Base-by-base conservation (phyloP, 345 rosid species). In the Hibiscus mutabilis region DNA sequence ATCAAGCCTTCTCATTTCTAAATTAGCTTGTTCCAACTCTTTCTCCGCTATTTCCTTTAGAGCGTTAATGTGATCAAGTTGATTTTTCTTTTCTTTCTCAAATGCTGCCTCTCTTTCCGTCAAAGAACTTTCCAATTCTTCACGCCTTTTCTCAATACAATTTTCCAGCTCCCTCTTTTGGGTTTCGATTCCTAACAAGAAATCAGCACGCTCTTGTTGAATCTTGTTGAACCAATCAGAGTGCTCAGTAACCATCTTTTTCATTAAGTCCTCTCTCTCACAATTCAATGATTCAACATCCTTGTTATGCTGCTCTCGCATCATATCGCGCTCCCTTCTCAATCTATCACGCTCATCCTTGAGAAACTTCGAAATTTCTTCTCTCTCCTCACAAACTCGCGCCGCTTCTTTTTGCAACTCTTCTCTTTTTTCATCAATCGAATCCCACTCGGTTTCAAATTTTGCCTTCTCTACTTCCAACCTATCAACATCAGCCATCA, bases 401-500 rank as follows among this genome's bases (percentile, higher is more conserved):
- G 86, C 88, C 0, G 85, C 88, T 80, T 90, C 90, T 73, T 79
- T 86, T 68, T 61, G 72, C 29, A 96, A 80, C 74, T 92, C 91
- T 77, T 85, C 97, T 78, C 94, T 86, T 77, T 87, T 92, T 75
- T 90, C 98, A 78, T 96, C 97, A 78, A 96, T 92, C 72, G 85
- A 80, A 77, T 96, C 99, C 98, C 98, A 96, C 79, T 92, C 96
- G 46, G 86, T 66, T 82, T 96, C 96, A 78, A 92, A 92, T 79
- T 90, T 86, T 27, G 84, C 91, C 75, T 91, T 96, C 83, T 92
- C 97, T 51, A 70, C 76, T 73, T 90, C 79, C 80, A 95, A 72
- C 74, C 79, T 86, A 73, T 95, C 97, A 61, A 84, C 98, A 83
- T 95, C 97, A 66, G 79, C 84, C 86, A 84, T 68, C 53, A 90